Evolutionary conservation across 2,329 filamentous ascomycete genomes (phyloP).

Genomic region (Cercospora berteroae): DNA sequence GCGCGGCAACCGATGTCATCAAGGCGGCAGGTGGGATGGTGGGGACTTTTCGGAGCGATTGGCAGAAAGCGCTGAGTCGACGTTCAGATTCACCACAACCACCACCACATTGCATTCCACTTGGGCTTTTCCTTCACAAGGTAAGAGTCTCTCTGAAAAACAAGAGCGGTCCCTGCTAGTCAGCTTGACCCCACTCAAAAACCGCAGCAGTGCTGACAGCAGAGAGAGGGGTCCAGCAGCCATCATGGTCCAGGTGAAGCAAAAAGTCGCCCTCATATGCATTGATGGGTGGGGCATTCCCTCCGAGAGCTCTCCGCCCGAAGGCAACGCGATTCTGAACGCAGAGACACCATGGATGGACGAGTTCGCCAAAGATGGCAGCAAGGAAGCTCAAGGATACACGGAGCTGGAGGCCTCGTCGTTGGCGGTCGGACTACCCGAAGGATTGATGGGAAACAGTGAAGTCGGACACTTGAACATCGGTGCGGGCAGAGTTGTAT

Average conservation of each 20-base stretch:
- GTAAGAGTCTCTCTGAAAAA: background rate
- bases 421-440: constrained; percentile 88
- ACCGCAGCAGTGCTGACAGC: background rate
- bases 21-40: constrained; percentile 2
- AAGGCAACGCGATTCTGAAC: constrained; percentile 84
- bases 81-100: background rate
- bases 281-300: constrained; percentile 98
- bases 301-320: constrained; percentile 71
- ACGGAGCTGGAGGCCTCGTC: constrained; percentile 94
- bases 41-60: constrained; percentile 11
- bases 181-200: background rate
- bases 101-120: background rate
- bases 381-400: constrained; percentile 77
- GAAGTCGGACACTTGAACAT: constrained; percentile 99
- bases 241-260: constrained; percentile 63
- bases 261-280: constrained; percentile 77
- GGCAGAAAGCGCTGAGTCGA: background rate
- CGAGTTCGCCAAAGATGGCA: constrained; percentile 64
- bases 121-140: background rate
- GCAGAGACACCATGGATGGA: constrained; percentile 96
- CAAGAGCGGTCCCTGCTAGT: background rate
- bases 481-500: constrained; percentile 93
- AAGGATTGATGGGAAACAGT: constrained; percentile 98
- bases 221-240: constrained; percentile 9
- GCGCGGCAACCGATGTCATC: background rate